Base-by-base conservation (phyloP, 2,329 filamentous ascomycete species). In the Pezicula rhizophila region DNA sequence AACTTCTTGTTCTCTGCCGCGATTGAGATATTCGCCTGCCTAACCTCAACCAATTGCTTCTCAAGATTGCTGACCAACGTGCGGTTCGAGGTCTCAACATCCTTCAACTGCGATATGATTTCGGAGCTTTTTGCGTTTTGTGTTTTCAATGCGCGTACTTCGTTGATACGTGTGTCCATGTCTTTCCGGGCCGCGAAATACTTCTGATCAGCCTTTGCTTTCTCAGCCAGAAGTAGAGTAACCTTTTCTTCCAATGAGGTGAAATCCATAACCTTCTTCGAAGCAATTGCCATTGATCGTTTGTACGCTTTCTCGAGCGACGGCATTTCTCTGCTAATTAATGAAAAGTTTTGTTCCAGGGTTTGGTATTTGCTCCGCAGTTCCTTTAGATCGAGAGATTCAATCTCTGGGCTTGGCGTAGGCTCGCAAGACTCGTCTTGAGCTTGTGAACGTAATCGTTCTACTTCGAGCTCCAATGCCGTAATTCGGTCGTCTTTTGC, bases 141-240 rank as follows among this genome's bases (percentile, higher is more conserved):
- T 53, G 82, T 77, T 52, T 89, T 83, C 50, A 96, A 72, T 3
- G 84, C 79, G 57, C 87, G 79, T 42, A 95, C 84, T 68, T 97
- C 92, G 50, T 80, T 77, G 50, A 90, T 85, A 45, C 89, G 79
- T 40, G 87, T 84, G 62, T 97, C 92, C 63, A 92, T 95, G 58
- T 91, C 86, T 65, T 96, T 96, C 76, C 95, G 90, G 8, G 91
- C 89, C 1, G 88, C 89, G 66, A 97, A 97, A 65, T 95, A 99
- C 68, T 97, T 97, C 64, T 97, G 92, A 62, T 99, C 93, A 1
- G 92, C 92, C 68, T 96, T 97, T 56, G 85, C 84, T 72, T 99
- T 99, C 68, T 99, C 90, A 0, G 89, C 88, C 37, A 80, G 81
- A 17, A 95, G 71, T 20, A 87, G 75, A 15, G 80, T 72, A 34